A percentile compares a stretch with the other conserved stretches of the same genome.
These are phyloP conservation scores for Pythium coloratum DNA, from an alignment of 352 stramenopile genomes.

Conservation along the genomic window DNA sequence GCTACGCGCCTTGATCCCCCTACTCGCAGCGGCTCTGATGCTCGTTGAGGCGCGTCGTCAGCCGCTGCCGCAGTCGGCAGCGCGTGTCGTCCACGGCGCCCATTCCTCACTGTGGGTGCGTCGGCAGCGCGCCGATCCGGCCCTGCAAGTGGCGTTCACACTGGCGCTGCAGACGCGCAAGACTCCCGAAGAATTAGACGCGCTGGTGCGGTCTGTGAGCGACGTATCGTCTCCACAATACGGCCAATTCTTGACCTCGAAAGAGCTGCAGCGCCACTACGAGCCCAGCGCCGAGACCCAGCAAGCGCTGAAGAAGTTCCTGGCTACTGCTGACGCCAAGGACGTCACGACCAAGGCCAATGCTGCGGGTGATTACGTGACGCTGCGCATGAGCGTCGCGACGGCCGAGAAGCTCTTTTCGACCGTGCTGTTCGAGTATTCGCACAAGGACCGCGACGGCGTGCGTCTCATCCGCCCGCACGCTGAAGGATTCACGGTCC, in stretches of 20 bases:
- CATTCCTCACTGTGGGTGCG: constrained; percentile 11
- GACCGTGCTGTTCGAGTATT: constrained; percentile 57
- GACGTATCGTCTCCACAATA: constrained; percentile 53
- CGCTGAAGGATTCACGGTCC: constrained; percentile 36
- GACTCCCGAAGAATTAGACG: constrained; percentile 36
- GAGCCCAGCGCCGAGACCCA: constrained; percentile 26
- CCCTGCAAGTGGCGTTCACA: constrained; percentile 34
- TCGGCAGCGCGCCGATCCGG: constrained; percentile 28
- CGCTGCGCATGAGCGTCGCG: constrained; percentile 37
- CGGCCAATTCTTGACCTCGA: constrained; percentile 40
- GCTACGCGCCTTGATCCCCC: not conserved
- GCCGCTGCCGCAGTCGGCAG: not conserved
- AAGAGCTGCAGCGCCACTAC: constrained; percentile 43
- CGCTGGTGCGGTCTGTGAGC: constrained; percentile 39
- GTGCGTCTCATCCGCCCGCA: constrained; percentile 50
- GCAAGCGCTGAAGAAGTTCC: constrained; percentile 29
- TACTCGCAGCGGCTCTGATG: not conserved
- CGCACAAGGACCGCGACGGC: constrained; percentile 24
- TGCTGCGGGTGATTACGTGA: constrained; percentile 46
- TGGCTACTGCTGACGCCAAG: constrained; percentile 8
- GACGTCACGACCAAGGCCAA: constrained; percentile 22
- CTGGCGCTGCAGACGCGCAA: constrained; percentile 38
- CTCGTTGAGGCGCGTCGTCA: constrained; percentile 8
- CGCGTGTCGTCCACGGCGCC: constrained; percentile 19
- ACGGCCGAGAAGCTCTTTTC: constrained; percentile 52